A percentile compares a stretch with the other conserved stretches of the same genome.
These are phyloP conservation scores for Diaporthe citrichinensis DNA, from an alignment of 2,329 filamentous ascomycete genomes.

Conservation along the genomic window DNA sequence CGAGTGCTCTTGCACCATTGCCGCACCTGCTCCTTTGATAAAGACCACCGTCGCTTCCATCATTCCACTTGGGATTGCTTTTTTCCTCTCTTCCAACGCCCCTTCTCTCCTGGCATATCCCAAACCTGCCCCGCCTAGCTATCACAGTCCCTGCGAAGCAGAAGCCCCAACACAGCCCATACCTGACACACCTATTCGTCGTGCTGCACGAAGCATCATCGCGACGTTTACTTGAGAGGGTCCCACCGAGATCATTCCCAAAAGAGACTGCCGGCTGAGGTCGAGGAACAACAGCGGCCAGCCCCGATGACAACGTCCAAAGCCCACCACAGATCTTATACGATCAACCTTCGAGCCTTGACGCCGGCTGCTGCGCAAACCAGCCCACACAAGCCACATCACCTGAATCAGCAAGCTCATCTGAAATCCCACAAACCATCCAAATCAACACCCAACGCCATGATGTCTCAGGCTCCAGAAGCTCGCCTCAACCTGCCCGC, in stretches of 20 bases:
- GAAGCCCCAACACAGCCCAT: background rate
- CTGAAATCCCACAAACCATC: slow-evolving; percentile 38
- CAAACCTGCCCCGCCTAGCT: background rate
- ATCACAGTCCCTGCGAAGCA: background rate
- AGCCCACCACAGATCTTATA: slow-evolving; percentile 40
- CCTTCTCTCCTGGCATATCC: background rate
- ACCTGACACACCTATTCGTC: background rate
- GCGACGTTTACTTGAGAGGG: background rate
- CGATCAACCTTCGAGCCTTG: slow-evolving; percentile 39
- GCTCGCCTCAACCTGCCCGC: slow-evolving; percentile 20
- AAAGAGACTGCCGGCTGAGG: slow-evolving; percentile 20
- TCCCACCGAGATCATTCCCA: background rate
- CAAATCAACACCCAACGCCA: slow-evolving; percentile 40
- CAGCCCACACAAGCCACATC: background rate
- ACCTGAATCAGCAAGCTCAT: slow-evolving; percentile 24
- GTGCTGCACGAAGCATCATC: background rate
- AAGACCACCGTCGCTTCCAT: slow-evolving; percentile 19
- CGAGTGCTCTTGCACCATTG: slow-evolving; percentile 29
- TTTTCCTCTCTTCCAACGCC: background rate
- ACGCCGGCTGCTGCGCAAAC: slow-evolving; percentile 24
- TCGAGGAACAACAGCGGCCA: slow-evolving; percentile 19
- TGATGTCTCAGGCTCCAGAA: slow-evolving; percentile 29
- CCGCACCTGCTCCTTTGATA: slow-evolving; percentile 19
- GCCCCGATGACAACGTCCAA: slow-evolving; percentile 41
- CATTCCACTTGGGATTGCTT: background rate